Percentiles rank a stretch among this genome's conserved stretches.
These are phyloP conservation scores for Hypomyces perniciosus DNA, from an alignment of 2,329 filamentous ascomycete genomes.

Conservation along the genomic window DNA sequence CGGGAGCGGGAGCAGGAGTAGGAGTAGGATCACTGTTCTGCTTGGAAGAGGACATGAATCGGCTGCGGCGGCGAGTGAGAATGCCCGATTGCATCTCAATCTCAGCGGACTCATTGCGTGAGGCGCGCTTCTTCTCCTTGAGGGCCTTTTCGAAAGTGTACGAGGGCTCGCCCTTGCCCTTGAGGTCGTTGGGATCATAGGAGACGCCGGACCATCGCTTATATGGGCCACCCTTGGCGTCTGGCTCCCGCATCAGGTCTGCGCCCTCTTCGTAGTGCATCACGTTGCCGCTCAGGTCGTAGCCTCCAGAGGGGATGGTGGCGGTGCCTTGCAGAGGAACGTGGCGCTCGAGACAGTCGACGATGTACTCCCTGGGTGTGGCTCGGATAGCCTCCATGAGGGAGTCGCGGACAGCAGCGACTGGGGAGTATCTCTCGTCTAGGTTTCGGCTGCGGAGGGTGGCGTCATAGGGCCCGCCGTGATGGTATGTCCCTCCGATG, in stretches of 20 bases:
- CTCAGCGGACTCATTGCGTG: slow-evolving; percentile 11
- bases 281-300: slow-evolving; percentile 60
- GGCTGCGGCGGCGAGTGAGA: neutral
- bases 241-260: slow-evolving; percentile 72
- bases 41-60: slow-evolving; percentile 22
- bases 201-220: slow-evolving; percentile 59
- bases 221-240: slow-evolving; percentile 66
- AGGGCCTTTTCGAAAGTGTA: slow-evolving; percentile 64
- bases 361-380: slow-evolving; percentile 71
- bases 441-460: slow-evolving; percentile 68
- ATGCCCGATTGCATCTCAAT: slow-evolving; percentile 8
- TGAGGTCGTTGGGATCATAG: slow-evolving; percentile 71
- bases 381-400: slow-evolving; percentile 75
- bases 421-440: slow-evolving; percentile 56
- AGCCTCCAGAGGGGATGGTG: slow-evolving; percentile 64
- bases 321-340: slow-evolving; percentile 78
- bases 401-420: slow-evolving; percentile 67
- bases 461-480: slow-evolving; percentile 86
- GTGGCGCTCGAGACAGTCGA: slow-evolving; percentile 66
- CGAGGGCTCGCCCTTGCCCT: slow-evolving; percentile 75
- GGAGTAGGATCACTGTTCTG: slow-evolving; percentile 41
- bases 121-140: slow-evolving; percentile 48
- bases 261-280: slow-evolving; percentile 82
- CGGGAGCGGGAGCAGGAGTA: slow-evolving; percentile 18
- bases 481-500: slow-evolving; percentile 67